Evolutionary conservation across 306 rosid genomes (phyloP).

Genomic region (Vigna trinervia): DNA sequence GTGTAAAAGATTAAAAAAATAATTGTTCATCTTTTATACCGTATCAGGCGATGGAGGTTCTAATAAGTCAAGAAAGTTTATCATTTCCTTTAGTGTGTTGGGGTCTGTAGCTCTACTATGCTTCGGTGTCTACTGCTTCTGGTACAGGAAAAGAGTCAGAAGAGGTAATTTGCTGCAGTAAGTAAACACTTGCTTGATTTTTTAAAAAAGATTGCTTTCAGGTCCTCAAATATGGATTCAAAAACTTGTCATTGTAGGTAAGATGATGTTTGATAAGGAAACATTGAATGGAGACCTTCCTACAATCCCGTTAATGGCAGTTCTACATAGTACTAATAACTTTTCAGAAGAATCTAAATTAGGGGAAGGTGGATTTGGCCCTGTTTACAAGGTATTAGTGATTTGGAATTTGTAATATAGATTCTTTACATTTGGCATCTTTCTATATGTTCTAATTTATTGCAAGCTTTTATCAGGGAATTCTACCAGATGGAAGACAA

Average conservation of each 20-base stretch:
- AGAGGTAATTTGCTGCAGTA: slow-evolving; percentile 22
- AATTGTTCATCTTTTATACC: background rate
- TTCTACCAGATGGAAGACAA: slow-evolving; percentile 56
- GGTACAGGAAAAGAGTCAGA: background rate
- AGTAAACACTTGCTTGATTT: background rate
- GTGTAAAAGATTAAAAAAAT: background rate
- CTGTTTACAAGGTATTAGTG: slow-evolving; percentile 57
- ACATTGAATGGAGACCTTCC: slow-evolving; percentile 41
- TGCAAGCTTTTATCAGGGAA: slow-evolving; percentile 47
- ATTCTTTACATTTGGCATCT: too few relatives aligned
- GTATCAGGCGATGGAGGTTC: slow-evolving; percentile 20
- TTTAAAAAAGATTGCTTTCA: background rate
- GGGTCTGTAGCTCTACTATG: slow-evolving; percentile 27
- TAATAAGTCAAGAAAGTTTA: slow-evolving; percentile 14
- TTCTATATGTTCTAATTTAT: background rate
- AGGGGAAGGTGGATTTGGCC: slow-evolving; percentile 76
- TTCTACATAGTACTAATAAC: slow-evolving; percentile 42
- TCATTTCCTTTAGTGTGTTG: slow-evolving; percentile 24
- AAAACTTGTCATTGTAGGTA: slow-evolving; percentile 1
- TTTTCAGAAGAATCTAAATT: slow-evolving; percentile 56
- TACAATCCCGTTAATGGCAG: slow-evolving; percentile 31
- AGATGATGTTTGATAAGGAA: background rate
- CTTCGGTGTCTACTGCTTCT: slow-evolving; percentile 31
- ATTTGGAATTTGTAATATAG: background rate
- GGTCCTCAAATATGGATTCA: background rate